phyloP scores from a whole-genome alignment of 1,284 basidiomycete species.

The Caloboletus firmus region DNA sequence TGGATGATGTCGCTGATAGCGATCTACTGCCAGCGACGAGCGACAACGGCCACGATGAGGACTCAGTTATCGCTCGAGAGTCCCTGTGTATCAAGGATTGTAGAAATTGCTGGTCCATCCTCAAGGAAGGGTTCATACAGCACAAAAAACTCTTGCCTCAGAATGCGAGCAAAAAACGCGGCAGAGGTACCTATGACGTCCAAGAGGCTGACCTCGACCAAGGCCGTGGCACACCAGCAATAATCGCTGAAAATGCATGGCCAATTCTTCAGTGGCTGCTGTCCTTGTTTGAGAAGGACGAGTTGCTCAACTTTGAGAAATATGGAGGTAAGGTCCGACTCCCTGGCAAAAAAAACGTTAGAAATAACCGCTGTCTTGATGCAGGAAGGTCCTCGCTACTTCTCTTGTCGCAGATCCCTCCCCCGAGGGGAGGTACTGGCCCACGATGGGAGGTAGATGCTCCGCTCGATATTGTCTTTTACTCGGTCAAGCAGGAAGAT shows the following conservation, averaged over 20 bases:
- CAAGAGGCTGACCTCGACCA: constrained; percentile 29
- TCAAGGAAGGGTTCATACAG: constrained; percentile 53
- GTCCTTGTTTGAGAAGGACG: constrained; percentile 64
- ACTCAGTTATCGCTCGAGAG: constrained; percentile 57
- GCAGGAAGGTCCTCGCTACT: constrained; percentile 57
- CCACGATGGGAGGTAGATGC: constrained; percentile 58
- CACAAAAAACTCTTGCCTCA: constrained; percentile 35
- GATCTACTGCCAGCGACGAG: constrained; percentile 5
- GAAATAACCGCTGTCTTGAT: constrained; percentile 11
- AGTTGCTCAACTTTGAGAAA: constrained; percentile 37
- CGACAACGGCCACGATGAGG: constrained; percentile 42
- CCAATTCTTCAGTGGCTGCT: constrained; percentile 63
- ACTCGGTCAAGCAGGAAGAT: constrained; percentile 48
- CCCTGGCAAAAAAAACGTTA: not conserved
- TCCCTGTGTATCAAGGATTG: constrained; percentile 52
- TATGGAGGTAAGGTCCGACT: constrained; percentile 23
- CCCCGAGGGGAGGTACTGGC: constrained; percentile 46
- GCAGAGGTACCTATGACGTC: constrained; percentile 21
- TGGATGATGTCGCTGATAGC: constrained; percentile 11
- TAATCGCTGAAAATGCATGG: constrained; percentile 64
- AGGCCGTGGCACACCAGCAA: constrained; percentile 30
- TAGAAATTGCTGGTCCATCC: constrained; percentile 61
- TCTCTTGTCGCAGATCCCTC: constrained; percentile 65
- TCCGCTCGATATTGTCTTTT: constrained; percentile 56
- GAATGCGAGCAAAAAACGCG: constrained; percentile 36